Evolutionary conservation across 2,329 filamentous ascomycete species (phyloP), one percentile per base, ranked within the genome.

Genomic region (Tothia fuscella): DNA sequence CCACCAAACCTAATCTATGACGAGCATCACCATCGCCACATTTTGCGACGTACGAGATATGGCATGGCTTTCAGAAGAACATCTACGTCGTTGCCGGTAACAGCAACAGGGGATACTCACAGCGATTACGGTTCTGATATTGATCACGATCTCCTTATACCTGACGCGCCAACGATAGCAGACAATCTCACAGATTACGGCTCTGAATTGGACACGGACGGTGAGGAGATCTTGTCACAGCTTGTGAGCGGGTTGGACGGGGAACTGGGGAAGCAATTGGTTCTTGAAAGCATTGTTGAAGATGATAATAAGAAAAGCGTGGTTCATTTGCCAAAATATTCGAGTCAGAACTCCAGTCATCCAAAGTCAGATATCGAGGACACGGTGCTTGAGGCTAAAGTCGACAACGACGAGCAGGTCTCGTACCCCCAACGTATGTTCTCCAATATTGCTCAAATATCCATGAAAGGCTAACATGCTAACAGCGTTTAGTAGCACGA

Each of bases 401-500:
- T 24, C 35, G 35, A 21, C 35, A 22, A 38, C 7, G 10, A 19
- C 20, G 35, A 26, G 35, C 10, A 9, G 20, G 7, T 14, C 9
- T 9, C 7, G 12, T 38, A 10, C 6, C 17, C 7, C 6, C 9
- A 10, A 10, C 17, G 16, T 26, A 26, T 26, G 16, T 38, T 6
- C 19, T 13, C 17, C 16, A 13, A 10, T 22, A 7, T 21, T 10
- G 10, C 22, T 38, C 10, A 25, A 10, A 12, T 26, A 6, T 10
- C n/a, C 35, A 38, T 28, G 35, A 10, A 13, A 21, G 25, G 10
- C 20, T 10, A 7, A 24, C 10, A 12, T 6, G 35, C 35, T 38
- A 38, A 38, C 35, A 38, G 35, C 35, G 35, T 25, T 21, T 38
- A 38, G 35, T 38, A 22, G 12, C 35, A 6, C 16, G 22, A 26